Evolutionary conservation across 2,329 filamentous ascomycete species (phyloP).

Genomic region (Cladosporium colombiae): DNA sequence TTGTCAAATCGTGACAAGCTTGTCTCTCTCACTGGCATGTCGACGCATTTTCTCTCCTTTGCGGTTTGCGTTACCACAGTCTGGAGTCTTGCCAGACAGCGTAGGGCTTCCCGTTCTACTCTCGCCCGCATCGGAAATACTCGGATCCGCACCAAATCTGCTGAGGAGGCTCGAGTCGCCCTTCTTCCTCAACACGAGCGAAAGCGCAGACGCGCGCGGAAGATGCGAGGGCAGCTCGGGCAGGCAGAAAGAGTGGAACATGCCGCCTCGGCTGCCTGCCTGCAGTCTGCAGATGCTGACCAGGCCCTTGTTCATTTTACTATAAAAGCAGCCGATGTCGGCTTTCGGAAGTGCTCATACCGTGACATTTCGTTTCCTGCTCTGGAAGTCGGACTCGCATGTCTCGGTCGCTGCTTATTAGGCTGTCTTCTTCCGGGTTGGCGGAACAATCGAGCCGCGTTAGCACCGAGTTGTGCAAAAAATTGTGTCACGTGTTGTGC

Average conservation of each 20-base stretch:
- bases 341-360: background rate
- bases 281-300: background rate
- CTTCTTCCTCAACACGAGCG: slow-evolving; percentile 10
- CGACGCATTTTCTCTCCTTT: background rate
- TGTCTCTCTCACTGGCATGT: background rate
- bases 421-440: slow-evolving; percentile 1
- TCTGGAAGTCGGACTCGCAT: slow-evolving; percentile 3
- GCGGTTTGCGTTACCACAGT: no score
- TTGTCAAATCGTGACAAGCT: background rate
- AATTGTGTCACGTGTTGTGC: background rate
- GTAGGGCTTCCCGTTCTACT: background rate
- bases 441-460: slow-evolving; percentile 7
- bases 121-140: slow-evolving; percentile 10
- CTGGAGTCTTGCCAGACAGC: background rate
- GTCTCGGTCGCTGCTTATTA: background rate
- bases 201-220: background rate
- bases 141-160: slow-evolving; percentile 8
- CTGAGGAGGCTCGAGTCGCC: slow-evolving; percentile 13
- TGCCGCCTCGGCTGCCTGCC: slow-evolving; percentile 15
- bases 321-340: slow-evolving; percentile 13
- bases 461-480: slow-evolving; percentile 11
- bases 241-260: slow-evolving; percentile 3
- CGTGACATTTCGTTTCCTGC: background rate
- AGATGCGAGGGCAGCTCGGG: background rate
- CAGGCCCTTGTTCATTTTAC: background rate